A percentile compares a stretch with the other conserved stretches of the same genome.
These are phyloP conservation scores for Nothophaeocryptopus gaeumannii DNA, from an alignment of 2,329 filamentous ascomycete genomes.

Conservation along the genomic window DNA sequence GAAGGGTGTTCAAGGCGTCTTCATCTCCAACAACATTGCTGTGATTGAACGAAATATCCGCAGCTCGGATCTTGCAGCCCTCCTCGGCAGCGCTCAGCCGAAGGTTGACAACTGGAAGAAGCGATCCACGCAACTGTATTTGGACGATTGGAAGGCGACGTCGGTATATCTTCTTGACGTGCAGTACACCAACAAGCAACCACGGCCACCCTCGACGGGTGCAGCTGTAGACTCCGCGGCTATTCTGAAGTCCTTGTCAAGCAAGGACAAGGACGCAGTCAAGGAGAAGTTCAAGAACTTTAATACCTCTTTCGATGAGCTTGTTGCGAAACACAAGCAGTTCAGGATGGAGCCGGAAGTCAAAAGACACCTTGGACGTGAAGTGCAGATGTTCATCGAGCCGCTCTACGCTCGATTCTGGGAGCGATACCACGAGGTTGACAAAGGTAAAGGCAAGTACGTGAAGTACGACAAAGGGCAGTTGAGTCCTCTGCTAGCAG, in stretches of 20 bases:
- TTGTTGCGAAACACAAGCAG: constrained; percentile 76
- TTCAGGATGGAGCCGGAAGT: constrained; percentile 92
- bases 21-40: constrained; percentile 82
- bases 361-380: constrained; percentile 71
- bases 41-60: constrained; percentile 82
- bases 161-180: constrained; percentile 83
- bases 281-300: constrained; percentile 95
- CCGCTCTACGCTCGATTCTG: constrained; percentile 93
- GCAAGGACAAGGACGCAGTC: constrained; percentile 92
- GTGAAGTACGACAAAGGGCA: constrained; percentile 92
- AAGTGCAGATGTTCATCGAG: constrained; percentile 88
- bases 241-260: constrained; percentile 77
- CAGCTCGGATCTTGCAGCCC: constrained; percentile 70
- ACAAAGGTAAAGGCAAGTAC: constrained; percentile 97
- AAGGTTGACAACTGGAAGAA: constrained; percentile 79
- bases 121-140: constrained; percentile 75
- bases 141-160: constrained; percentile 85
- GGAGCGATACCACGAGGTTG: constrained; percentile 95
- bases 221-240: constrained; percentile 68
- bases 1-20: constrained; percentile 79
- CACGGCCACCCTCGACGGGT: constrained; percentile 70
- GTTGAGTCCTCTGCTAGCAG: constrained; percentile 62
- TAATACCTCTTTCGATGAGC: constrained; percentile 85
- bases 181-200: constrained; percentile 76
- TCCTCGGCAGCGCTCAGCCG: constrained; percentile 57